Conservation (phyloP, 75 land plant genomes). For the Azolla pinnata region DNA sequence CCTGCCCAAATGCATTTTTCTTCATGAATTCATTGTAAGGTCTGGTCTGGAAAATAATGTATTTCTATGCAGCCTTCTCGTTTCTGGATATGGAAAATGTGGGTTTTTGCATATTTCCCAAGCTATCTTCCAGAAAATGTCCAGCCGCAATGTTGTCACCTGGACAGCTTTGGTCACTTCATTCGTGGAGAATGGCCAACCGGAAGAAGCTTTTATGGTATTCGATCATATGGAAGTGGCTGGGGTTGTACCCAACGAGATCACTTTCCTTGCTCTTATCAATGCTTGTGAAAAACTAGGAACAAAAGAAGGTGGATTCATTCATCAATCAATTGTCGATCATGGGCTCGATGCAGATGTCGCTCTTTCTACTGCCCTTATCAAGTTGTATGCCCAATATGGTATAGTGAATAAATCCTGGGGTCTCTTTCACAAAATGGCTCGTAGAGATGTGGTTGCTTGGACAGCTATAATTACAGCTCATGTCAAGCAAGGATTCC, state of each 20-base stretch:
- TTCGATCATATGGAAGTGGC: constrained; percentile 12
- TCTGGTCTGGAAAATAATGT: neutral
- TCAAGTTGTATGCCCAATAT: constrained; percentile 18
- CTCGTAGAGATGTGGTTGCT: constrained; percentile 7
- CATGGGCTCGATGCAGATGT: constrained; percentile 11
- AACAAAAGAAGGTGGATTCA: constrained; percentile 11
- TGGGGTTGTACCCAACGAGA: constrained; percentile 14
- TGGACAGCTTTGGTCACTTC: constrained; percentile 32
- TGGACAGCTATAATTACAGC: constrained; percentile 23
- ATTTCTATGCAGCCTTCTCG: neutral
- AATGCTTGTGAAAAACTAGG: constrained; percentile 6
- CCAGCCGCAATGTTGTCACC: constrained; percentile 11
- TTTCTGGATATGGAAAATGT: neutral
- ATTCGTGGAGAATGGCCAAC: constrained; percentile 9
- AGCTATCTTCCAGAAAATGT: neutral
- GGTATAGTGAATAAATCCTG: constrained; percentile 5
- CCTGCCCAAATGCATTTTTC: no score
- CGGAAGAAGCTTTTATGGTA: constrained; percentile 7
- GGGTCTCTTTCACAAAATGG: constrained; percentile 6
- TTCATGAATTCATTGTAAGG: neutral
- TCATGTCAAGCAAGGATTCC: constrained; percentile 7
- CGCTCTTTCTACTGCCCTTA: constrained; percentile 10
- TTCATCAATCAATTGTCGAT: constrained; percentile 11
- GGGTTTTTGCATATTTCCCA: neutral
- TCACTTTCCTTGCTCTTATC: constrained; percentile 13